Percentiles rank a stretch among this genome's conserved stretches.
Conservation (phyloP, 2,329 filamentous ascomycete genomes). For the Ceratocystis destructans region DNA sequence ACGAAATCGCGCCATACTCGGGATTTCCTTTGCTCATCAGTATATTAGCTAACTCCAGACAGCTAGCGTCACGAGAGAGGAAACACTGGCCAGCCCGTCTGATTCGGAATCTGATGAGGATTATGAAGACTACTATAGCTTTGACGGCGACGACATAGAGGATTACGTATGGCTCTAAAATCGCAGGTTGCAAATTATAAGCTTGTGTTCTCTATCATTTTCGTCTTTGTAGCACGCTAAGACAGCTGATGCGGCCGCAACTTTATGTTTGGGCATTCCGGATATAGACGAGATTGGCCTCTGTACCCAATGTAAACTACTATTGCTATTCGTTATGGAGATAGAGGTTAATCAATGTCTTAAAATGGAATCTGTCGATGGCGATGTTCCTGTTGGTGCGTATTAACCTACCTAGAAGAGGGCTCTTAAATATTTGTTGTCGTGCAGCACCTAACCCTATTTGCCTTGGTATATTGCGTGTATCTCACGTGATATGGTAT, state of each 20-base stretch:
- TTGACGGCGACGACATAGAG: neutral
- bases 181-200: neutral
- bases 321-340: no score
- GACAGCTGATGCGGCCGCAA: neutral
- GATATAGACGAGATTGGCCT: no score
- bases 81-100: neutral
- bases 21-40: neutral
- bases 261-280: neutral
- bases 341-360: no score
- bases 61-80: neutral
- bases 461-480: neutral
- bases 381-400: no score
- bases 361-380: no score
- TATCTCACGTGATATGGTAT: neutral
- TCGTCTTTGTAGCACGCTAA: no score
- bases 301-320: no score
- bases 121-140: neutral
- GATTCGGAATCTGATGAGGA: neutral
- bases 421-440: neutral
- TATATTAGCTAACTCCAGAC: neutral
- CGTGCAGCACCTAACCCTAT: neutral
- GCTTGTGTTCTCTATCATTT: no score
- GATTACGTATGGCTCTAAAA: neutral
- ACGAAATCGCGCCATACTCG: no score
- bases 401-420: neutral